Conservation (phyloP, 148 eudicot species). For the Tetragonia tetragonoides region DNA sequence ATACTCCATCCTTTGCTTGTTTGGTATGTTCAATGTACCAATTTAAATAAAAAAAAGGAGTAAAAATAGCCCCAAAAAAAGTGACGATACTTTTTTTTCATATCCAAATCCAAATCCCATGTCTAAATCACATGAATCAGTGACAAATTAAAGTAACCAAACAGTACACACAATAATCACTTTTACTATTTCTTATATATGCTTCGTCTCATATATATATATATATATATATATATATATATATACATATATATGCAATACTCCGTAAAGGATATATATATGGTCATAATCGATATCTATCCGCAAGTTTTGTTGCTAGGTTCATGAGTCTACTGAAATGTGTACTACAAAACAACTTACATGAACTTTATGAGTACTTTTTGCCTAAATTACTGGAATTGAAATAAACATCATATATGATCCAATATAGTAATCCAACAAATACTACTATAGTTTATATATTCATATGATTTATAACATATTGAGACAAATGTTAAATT, state of each 20-base stretch:
- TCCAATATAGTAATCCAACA: not conserved
- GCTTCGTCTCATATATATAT: not conserved
- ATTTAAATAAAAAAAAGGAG: too few species aligned
- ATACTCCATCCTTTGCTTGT: too few species aligned
- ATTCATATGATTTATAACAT: too few species aligned
- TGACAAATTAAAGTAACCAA: conserved; percentile 14
- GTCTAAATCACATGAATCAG: conserved; percentile 10
- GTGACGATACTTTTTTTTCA: too few species aligned
- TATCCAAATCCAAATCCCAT: conserved; percentile 11
- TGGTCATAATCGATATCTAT: not conserved
- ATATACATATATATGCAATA: too few species aligned
- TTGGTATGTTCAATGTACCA: too few species aligned
- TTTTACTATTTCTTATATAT: not conserved
- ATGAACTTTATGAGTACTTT: not conserved
- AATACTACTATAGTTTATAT: not conserved
- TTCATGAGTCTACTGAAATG: too few species aligned
- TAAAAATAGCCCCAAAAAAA: too few species aligned
- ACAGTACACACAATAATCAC: conserved; percentile 12
- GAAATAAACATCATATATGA: not conserved
- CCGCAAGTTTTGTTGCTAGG: conserved; percentile 13
- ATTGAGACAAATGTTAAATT: too few species aligned
- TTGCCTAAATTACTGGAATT: not conserved
- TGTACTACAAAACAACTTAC: not conserved
- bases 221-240: too few species aligned
- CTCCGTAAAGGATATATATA: not conserved